Percentiles rank a stretch among this genome's conserved stretches.
Conservation (phyloP, 129 eudicot genomes). For the Sambucus nigra region DNA sequence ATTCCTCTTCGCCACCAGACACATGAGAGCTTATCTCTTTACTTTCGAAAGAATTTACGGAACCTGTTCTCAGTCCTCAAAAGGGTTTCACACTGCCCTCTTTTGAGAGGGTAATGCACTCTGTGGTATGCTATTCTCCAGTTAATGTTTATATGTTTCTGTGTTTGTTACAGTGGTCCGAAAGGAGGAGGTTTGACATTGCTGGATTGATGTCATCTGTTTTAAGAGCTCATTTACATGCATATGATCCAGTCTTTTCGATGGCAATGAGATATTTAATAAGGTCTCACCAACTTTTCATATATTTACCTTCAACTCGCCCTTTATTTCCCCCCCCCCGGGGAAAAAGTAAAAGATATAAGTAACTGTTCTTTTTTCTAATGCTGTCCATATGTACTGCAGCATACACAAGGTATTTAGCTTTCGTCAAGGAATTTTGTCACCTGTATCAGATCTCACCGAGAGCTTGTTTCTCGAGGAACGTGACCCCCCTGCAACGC, state of each 20-base stretch:
- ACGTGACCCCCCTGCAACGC: conserved; percentile 78
- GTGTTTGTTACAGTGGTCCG: conserved; percentile 73
- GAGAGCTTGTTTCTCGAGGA: conserved; percentile 92
- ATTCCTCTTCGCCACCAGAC: too few species aligned
- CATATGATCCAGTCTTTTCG: conserved; percentile 82
- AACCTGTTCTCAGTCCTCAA: too few species aligned
- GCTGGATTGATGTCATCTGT: conserved; percentile 85
- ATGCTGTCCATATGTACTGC: conserved; percentile 18
- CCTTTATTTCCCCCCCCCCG: neutral
- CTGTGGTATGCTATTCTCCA: too few species aligned
- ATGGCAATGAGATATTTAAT: conserved; percentile 91
- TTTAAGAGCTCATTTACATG: conserved; percentile 81
- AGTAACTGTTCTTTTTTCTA: neutral
- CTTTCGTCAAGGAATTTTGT: conserved; percentile 77
- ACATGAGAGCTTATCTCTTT: too few species aligned
- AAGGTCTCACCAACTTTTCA: conserved; percentile 33
- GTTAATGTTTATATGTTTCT: conserved; percentile 5
- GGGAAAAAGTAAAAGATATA: neutral
- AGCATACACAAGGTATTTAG: conserved; percentile 95
- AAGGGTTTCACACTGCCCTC: too few species aligned
- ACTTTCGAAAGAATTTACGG: too few species aligned
- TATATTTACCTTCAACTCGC: neutral
- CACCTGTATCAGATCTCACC: conserved; percentile 88
- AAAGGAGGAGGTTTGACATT: conserved; percentile 81
- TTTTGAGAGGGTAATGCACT: too few species aligned